These are phyloP conservation scores for Gossypium ekmanianum DNA, from an alignment of 345 rosid genomes.

Conservation along the genomic window DNA sequence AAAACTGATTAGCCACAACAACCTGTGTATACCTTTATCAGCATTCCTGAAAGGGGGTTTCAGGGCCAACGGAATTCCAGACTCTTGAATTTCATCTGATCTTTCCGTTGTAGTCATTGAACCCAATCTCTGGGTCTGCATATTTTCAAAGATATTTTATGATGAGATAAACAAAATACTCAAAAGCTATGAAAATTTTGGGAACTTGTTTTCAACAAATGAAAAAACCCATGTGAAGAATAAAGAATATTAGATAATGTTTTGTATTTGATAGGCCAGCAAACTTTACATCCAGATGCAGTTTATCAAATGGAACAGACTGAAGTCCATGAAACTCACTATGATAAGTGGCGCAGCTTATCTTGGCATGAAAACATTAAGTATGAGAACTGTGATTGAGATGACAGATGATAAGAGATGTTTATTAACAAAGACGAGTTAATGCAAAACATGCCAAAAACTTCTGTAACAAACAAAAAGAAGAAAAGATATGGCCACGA, in stretches of 20 bases:
- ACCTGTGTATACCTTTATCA: constrained; percentile 32
- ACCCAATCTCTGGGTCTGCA: constrained; percentile 43
- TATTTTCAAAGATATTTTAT: constrained; percentile 3
- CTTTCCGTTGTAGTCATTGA: constrained; percentile 20
- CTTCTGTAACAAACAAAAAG: background rate
- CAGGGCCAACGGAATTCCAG: constrained; percentile 27
- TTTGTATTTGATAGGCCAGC: background rate
- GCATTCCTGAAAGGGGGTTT: constrained; percentile 20
- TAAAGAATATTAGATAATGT: background rate
- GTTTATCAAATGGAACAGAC: background rate
- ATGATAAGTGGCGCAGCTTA: background rate
- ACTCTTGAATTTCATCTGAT: constrained; percentile 23
- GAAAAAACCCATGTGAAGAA: background rate
- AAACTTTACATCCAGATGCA: constrained; percentile 1
- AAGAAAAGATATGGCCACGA: background rate
- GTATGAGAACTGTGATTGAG: background rate
- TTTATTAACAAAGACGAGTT: background rate
- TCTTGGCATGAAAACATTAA: background rate
- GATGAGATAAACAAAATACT: background rate
- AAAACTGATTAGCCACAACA: constrained; percentile 9
- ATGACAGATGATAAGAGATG: background rate
- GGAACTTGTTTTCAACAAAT: background rate
- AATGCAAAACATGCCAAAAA: background rate
- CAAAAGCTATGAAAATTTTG: background rate
- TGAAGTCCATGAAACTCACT: background rate